Conservation (phyloP, 345 rosid genomes). For the Heritiera littoralis region DNA sequence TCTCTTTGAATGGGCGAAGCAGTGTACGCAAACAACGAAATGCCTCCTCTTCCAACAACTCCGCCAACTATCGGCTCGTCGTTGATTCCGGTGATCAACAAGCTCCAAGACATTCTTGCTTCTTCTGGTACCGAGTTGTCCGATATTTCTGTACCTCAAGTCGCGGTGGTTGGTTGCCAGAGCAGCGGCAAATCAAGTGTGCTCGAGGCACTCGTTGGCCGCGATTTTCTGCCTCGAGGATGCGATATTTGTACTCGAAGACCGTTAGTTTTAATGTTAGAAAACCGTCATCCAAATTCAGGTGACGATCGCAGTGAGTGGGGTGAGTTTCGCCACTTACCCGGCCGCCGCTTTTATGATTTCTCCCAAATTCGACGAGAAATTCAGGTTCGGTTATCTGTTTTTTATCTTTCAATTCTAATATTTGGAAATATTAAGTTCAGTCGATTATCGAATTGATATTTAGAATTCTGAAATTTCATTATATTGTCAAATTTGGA, state of each 20-base stretch:
- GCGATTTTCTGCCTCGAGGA: slow-evolving; percentile 55
- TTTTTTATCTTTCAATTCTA: neutral
- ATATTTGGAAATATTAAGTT: neutral
- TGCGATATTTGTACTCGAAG: slow-evolving; percentile 47
- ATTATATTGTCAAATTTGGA: neutral
- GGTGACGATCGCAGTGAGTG: slow-evolving; percentile 34
- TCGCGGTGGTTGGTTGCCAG: slow-evolving; percentile 63
- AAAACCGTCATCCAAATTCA: slow-evolving; percentile 14
- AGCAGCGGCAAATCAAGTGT: slow-evolving; percentile 57
- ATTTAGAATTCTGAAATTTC: neutral
- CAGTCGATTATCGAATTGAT: neutral
- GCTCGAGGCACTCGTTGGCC: slow-evolving; percentile 49
- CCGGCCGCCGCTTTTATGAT: slow-evolving; percentile 40
- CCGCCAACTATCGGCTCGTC: slow-evolving; percentile 34
- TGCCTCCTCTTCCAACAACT: neutral
- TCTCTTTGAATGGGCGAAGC: slow-evolving; percentile 23
- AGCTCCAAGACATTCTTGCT: slow-evolving; percentile 41
- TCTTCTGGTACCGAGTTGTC: slow-evolving; percentile 27
- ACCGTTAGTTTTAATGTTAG: slow-evolving; percentile 42
- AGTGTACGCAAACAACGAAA: neutral
- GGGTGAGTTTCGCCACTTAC: slow-evolving; percentile 47
- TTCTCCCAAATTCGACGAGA: slow-evolving; percentile 40
- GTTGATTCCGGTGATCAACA: slow-evolving; percentile 37
- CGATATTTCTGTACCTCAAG: slow-evolving; percentile 43
- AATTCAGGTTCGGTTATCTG: slow-evolving; percentile 32